Percentiles rank a stretch among this genome's conserved stretches.
Conservation (phyloP, 768 basidiomycete species). For the Trichaptum fuscoviolaceum region DNA sequence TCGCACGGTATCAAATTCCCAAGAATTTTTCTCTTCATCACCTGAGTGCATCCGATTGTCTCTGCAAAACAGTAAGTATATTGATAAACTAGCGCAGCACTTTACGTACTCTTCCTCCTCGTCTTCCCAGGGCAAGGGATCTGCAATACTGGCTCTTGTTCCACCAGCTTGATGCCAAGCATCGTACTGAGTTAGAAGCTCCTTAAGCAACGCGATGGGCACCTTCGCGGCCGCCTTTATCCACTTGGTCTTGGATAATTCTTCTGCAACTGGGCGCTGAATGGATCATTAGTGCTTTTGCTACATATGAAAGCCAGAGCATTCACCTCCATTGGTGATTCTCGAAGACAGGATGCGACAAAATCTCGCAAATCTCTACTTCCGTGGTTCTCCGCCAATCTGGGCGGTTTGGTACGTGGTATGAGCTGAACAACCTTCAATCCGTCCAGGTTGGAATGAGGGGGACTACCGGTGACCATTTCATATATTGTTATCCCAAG, state of each 20-base stretch:
- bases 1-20: slow-evolving; percentile 77
- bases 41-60: slow-evolving; percentile 13
- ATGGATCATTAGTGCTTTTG: slow-evolving; percentile 4
- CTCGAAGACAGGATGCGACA: slow-evolving; percentile 73
- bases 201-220: slow-evolving; percentile 64
- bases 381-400: slow-evolving; percentile 71
- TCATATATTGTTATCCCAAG: slow-evolving; percentile 95
- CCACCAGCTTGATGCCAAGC: slow-evolving; percentile 64
- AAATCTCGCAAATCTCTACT: slow-evolving; percentile 88
- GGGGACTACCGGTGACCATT: slow-evolving; percentile 95
- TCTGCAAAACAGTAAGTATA: not conserved
- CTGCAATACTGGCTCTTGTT: slow-evolving; percentile 71
- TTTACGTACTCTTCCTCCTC: slow-evolving; percentile 52
- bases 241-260: slow-evolving; percentile 84
- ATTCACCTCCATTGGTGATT: slow-evolving; percentile 60
- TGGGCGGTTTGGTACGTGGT: slow-evolving; percentile 77
- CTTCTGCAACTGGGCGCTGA: slow-evolving; percentile 86
- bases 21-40: slow-evolving; percentile 36
- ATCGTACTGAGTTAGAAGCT: slow-evolving; percentile 76
- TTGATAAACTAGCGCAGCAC: not conserved
- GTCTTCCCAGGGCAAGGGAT: slow-evolving; percentile 66
- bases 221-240: slow-evolving; percentile 72
- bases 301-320: not conserved
- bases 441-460: slow-evolving; percentile 83
- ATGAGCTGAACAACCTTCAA: slow-evolving; percentile 88